A percentile compares a stretch with the other conserved stretches of the same genome.
These are phyloP conservation scores for Penicillium sp. DNA, from an alignment of 2,329 filamentous ascomycete genomes.

Conservation along the genomic window DNA sequence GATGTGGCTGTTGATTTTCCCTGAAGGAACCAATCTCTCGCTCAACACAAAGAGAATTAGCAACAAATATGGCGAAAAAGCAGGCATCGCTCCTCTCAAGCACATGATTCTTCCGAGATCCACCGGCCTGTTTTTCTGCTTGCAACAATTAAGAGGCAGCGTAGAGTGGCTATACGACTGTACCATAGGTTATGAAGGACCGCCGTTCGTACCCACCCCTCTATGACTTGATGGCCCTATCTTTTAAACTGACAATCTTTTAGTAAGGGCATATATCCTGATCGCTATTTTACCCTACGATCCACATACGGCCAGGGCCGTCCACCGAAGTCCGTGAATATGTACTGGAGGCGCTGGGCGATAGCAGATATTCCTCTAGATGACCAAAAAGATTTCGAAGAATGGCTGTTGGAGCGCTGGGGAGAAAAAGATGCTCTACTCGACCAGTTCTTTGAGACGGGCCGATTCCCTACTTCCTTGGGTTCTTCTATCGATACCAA, in stretches of 20 bases:
- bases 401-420: conserved; percentile 84
- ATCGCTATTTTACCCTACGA: conserved; percentile 80
- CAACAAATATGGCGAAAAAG: conserved; percentile 55
- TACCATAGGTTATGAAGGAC: conserved; percentile 91
- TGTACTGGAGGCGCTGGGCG: conserved; percentile 88
- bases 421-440: conserved; percentile 86
- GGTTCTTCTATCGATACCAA: conserved; percentile 47
- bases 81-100: conserved; percentile 54
- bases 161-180: conserved; percentile 69
- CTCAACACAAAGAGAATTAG: conserved; percentile 54
- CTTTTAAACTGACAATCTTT: background rate
- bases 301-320: conserved; percentile 87
- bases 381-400: conserved; percentile 68
- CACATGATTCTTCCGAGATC: conserved; percentile 59
- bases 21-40: conserved; percentile 62
- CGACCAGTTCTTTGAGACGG: conserved; percentile 74
- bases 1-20: conserved; percentile 66
- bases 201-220: conserved; percentile 62
- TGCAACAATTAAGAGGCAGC: conserved; percentile 55
- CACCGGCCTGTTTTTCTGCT: conserved; percentile 59
- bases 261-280: conserved; percentile 77
- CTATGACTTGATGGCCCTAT: background rate
- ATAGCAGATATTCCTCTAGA: conserved; percentile 77
- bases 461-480: conserved; percentile 71
- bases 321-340: conserved; percentile 90